These are phyloP conservation scores for Paraphoma sp. DNA, from an alignment of 2,329 filamentous ascomycete species.

Conservation along the genomic window DNA sequence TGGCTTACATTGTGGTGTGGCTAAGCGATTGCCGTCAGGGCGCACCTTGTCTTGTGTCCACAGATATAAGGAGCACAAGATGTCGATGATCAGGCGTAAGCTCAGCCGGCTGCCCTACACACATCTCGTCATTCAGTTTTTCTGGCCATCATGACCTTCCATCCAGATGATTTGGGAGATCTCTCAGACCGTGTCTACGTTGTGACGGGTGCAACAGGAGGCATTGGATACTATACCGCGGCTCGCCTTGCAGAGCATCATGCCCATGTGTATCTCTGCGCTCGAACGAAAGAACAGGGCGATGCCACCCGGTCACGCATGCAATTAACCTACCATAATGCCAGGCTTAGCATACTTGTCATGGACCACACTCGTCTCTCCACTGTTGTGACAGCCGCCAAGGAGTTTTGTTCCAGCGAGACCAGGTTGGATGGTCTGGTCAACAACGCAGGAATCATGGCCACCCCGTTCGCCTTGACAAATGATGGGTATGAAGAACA, in stretches of 20 bases:
- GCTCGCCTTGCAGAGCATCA: slow-evolving; percentile 20
- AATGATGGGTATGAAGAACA: slow-evolving; percentile 54
- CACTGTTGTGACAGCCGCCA: slow-evolving; percentile 42
- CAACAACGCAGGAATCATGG: slow-evolving; percentile 49
- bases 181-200: slow-evolving; percentile 1
- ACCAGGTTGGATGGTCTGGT: slow-evolving; percentile 48
- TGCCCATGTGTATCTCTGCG: slow-evolving; percentile 35
- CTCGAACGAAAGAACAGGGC: slow-evolving; percentile 51
- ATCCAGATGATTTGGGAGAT: slow-evolving; percentile 13
- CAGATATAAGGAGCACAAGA: background rate
- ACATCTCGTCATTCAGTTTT: background rate
- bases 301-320: slow-evolving; percentile 44
- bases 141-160: slow-evolving; percentile 8
- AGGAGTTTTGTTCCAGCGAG: slow-evolving; percentile 27
- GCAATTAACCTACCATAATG: slow-evolving; percentile 30
- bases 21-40: background rate
- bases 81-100: background rate
- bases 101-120: background rate
- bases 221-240: slow-evolving; percentile 23
- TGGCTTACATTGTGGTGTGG: background rate
- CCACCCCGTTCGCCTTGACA: slow-evolving; percentile 38
- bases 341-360: slow-evolving; percentile 32
- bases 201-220: slow-evolving; percentile 3
- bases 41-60: background rate
- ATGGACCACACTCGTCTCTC: slow-evolving; percentile 46